Evolutionary conservation across 2,329 filamentous ascomycete species (phyloP).

Genomic region (Daldinia sp.): DNA sequence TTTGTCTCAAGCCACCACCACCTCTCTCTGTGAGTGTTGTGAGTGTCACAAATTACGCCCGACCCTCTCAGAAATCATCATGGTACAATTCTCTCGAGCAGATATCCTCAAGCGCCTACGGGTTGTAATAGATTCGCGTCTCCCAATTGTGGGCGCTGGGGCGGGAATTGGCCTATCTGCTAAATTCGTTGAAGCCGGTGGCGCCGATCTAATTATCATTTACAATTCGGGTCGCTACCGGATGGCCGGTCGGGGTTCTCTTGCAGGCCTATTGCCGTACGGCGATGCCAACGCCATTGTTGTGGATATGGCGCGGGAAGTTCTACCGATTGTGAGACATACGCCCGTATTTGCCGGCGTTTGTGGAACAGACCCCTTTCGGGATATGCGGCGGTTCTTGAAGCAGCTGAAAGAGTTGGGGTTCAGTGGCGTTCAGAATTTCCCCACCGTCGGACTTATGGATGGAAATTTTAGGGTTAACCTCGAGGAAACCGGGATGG

Average conservation of each 20-base stretch:
- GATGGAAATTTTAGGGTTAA: constrained; percentile 75
- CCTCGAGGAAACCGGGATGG: constrained; percentile 79
- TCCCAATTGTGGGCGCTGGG: constrained; percentile 75
- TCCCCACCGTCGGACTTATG: constrained; percentile 78
- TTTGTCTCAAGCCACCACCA: background rate
- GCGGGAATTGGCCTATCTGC: constrained; percentile 78
- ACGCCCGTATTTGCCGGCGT: constrained; percentile 78
- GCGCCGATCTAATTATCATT: constrained; percentile 76
- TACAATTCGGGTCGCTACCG: constrained; percentile 80
- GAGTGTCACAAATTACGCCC: background rate
- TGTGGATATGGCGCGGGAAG: constrained; percentile 76
- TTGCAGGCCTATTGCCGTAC: constrained; percentile 78
- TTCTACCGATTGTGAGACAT: constrained; percentile 72
- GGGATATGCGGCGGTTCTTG: constrained; percentile 71
- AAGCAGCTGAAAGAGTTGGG: constrained; percentile 70
- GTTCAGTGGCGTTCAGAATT: constrained; percentile 79
- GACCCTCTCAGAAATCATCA: constrained; percentile 50
- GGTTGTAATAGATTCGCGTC: constrained; percentile 65
- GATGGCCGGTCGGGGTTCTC: constrained; percentile 77
- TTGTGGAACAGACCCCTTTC: constrained; percentile 77
- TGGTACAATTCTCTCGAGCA: constrained; percentile 63
- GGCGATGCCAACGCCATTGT: constrained; percentile 78
- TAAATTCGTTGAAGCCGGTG: constrained; percentile 76
- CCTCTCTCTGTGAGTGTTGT: background rate
- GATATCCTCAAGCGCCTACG: constrained; percentile 68